Percentiles rank a stretch among this genome's conserved stretches.
These are phyloP conservation scores for Macaranga tanarius DNA, from an alignment of 441 rosid species.

Conservation along the genomic window DNA sequence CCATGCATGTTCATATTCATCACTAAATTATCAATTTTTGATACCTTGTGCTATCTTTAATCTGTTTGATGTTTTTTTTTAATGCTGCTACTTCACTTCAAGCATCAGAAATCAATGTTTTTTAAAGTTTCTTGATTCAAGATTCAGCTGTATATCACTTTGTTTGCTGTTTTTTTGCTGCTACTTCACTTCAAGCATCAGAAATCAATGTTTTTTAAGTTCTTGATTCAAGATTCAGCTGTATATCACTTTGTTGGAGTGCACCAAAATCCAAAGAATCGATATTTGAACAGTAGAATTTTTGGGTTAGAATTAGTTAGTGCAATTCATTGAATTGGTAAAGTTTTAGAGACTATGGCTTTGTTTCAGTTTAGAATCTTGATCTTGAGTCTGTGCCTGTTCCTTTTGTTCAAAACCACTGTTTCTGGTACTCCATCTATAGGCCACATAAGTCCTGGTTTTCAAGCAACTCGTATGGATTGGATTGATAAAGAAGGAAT, in stretches of 20 bases:
- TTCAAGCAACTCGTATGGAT: slow-evolving; percentile 54
- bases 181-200: not conserved
- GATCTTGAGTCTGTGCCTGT: slow-evolving; percentile 34
- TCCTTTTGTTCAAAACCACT: slow-evolving; percentile 27
- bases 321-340: not conserved
- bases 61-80: not conserved
- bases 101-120: not conserved
- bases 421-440: slow-evolving; percentile 30
- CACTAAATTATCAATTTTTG: not conserved
- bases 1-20: not conserved
- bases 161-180: not conserved
- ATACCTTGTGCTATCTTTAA: too few species aligned
- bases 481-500: slow-evolving; percentile 52
- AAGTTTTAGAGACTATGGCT: slow-evolving; percentile 26
- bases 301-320: not conserved
- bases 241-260: not conserved
- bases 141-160: not conserved
- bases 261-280: not conserved
- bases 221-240: not conserved
- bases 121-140: not conserved
- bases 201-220: too few species aligned
- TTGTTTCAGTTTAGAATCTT: slow-evolving; percentile 23
- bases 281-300: not conserved
- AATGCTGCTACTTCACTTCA: not conserved
- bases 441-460: slow-evolving; percentile 50